Evolutionary conservation across 805 yeast species (phyloP).

Genomic region (Yarrowia sp.): DNA sequence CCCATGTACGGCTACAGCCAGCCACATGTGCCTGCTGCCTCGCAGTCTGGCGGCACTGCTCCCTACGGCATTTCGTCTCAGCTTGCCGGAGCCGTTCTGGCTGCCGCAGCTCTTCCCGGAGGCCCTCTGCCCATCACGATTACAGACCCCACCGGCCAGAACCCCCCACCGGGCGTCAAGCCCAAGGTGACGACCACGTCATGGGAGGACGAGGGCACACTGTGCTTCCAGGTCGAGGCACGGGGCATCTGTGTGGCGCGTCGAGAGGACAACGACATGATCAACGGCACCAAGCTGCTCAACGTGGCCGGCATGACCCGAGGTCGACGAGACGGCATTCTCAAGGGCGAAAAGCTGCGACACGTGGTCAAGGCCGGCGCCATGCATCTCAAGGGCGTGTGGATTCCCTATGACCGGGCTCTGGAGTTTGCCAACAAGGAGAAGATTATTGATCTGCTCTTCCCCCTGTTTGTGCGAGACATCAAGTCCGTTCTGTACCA

Average conservation of each 20-base stretch:
- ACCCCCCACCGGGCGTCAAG: conserved; percentile 44
- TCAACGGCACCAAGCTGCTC: conserved; percentile 78
- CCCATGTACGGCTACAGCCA: conserved; percentile 25
- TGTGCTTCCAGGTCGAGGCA: conserved; percentile 83
- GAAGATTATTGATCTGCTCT: conserved; percentile 63
- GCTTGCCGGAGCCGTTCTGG: conserved; percentile 23
- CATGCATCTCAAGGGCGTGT: conserved; percentile 84
- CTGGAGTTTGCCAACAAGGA: conserved; percentile 77
- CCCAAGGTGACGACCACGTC: conserved; percentile 76
- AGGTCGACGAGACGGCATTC: conserved; percentile 80
- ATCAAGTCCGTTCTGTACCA: conserved; percentile 42
- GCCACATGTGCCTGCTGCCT: conserved; percentile 25
- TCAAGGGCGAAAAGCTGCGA: conserved; percentile 71
- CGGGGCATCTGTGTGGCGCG: conserved; percentile 77
- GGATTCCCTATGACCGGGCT: conserved; percentile 87
- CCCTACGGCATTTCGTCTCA: conserved; percentile 26
- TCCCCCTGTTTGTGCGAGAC: conserved; percentile 71
- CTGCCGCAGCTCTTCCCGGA: conserved; percentile 41
- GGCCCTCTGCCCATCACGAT: conserved; percentile 31
- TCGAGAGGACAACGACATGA: conserved; percentile 81
- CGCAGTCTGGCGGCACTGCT: conserved; percentile 12
- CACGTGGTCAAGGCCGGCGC: conserved; percentile 84
- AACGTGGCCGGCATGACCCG: conserved; percentile 86
- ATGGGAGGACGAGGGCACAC: conserved; percentile 86
- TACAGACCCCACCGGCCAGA: conserved; percentile 43